Evolutionary conservation across 106 monocot species (phyloP).

Genomic region (Dendrobium nobile): DNA sequence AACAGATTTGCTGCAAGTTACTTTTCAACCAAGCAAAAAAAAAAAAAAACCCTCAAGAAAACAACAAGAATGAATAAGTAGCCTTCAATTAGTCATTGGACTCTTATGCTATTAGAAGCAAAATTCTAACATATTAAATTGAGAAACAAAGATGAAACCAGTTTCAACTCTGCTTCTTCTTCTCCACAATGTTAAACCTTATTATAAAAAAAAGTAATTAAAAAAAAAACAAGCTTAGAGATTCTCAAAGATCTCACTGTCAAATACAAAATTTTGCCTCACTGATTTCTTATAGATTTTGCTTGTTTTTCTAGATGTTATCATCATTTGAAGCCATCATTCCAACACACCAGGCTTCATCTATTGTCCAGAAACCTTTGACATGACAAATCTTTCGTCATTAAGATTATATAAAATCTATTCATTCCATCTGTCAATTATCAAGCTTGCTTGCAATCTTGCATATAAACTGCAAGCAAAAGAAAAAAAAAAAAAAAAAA

Average conservation of each 20-base stretch:
- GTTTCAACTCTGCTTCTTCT: no score
- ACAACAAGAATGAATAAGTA: no score
- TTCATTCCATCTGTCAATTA: not conserved
- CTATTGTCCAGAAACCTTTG: not conserved
- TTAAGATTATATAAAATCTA: not conserved
- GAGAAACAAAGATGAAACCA: no score
- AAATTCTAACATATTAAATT: no score
- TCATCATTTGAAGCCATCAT: not conserved
- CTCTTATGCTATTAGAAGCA: no score
- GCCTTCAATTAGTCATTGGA: no score
- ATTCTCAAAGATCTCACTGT: not conserved
- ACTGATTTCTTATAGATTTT: not conserved
- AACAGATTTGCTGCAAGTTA: no score
- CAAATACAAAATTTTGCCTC: slow-evolving; percentile 2
- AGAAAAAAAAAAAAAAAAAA: not conserved
- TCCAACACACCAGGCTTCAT: not conserved
- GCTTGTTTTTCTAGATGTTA: not conserved
- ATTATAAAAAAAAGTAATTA: no score
- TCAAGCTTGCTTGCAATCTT: not conserved
- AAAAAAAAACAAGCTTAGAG: not conserved
- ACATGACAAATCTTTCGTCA: not conserved
- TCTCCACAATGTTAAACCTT: no score
- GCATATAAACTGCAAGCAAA: not conserved
- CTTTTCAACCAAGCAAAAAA: no score
- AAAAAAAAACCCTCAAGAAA: no score